A percentile compares a stretch with the other conserved stretches of the same genome.
Conservation (phyloP, 2,329 filamentous ascomycete species). For the Aspergillus brasiliensis region DNA sequence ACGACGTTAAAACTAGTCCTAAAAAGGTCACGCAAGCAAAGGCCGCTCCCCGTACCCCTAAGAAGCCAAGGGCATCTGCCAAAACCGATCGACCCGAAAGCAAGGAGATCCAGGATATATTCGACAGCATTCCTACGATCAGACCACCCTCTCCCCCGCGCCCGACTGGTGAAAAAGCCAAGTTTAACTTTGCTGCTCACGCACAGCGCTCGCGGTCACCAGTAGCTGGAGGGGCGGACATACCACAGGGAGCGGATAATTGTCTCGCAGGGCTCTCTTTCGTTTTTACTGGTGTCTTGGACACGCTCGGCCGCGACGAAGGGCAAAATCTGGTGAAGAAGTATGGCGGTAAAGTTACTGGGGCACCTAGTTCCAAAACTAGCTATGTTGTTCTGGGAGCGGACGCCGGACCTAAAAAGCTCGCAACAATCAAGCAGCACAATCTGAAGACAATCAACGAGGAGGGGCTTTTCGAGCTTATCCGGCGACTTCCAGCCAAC, state of each 20-base stretch:
- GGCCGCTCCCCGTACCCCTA: conserved; percentile 35
- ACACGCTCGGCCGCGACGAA: conserved; percentile 79
- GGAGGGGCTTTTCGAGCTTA: conserved; percentile 84
- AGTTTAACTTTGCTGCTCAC: conserved; percentile 76
- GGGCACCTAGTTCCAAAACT: conserved; percentile 86
- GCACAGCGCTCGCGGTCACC: conserved; percentile 64
- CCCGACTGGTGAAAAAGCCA: conserved; percentile 64
- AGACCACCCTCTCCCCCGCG: conserved; percentile 81
- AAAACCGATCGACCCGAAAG: conserved; percentile 69
- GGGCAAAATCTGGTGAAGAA: conserved; percentile 84
- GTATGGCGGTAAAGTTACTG: conserved; percentile 89
- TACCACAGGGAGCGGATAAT: conserved; percentile 83
- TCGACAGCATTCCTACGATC: conserved; percentile 83
- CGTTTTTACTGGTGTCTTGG: conserved; percentile 89
- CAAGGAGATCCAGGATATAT: conserved; percentile 75
- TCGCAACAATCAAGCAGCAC: conserved; percentile 78
- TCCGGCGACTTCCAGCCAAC: conserved; percentile 76
- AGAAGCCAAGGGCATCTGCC: conserved; percentile 61
- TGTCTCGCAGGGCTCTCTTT: conserved; percentile 88
- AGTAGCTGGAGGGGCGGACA: conserved; percentile 65
- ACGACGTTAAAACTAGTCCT: conserved; percentile 60
- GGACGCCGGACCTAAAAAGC: conserved; percentile 91
- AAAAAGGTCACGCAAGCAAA: conserved; percentile 56
- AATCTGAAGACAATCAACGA: conserved; percentile 92
- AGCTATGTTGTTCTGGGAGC: conserved; percentile 88